Percentiles rank a stretch among this genome's conserved stretches.
Evolutionary conservation across 2,329 filamentous ascomycete genomes (phyloP).

Genomic region (Talaromyces piceae): DNA sequence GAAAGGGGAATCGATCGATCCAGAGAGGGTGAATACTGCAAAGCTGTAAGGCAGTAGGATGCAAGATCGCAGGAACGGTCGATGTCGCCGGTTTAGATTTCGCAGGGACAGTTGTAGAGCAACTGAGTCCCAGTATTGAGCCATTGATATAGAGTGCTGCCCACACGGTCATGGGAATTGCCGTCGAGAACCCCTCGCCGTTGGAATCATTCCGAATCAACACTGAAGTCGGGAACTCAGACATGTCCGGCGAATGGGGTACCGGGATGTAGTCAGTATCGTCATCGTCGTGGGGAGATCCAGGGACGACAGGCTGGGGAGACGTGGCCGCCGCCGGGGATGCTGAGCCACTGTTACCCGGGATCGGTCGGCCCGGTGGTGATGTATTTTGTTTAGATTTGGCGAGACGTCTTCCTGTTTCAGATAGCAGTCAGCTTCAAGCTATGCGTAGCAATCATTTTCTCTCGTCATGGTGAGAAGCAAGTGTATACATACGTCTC

Average conservation of each 20-base stretch:
- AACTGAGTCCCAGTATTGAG: slow-evolving; percentile 22
- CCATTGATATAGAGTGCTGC: slow-evolving; percentile 27
- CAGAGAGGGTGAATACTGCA: slow-evolving; percentile 25
- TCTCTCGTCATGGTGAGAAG: background rate
- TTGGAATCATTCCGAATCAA: slow-evolving; percentile 1
- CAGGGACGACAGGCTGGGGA: background rate
- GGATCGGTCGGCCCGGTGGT: background rate
- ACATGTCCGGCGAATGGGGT: background rate
- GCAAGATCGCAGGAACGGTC: slow-evolving; percentile 18
- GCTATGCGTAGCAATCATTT: background rate
- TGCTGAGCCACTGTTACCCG: background rate
- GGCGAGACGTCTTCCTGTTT: slow-evolving; percentile 6
- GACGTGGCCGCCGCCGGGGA: background rate
- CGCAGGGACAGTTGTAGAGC: slow-evolving; percentile 17
- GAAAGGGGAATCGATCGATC: slow-evolving; percentile 34
- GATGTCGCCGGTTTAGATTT: slow-evolving; percentile 18
- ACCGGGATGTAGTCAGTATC: background rate
- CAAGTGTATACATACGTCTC: slow-evolving; percentile 21
- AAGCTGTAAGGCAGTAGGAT: slow-evolving; percentile 27
- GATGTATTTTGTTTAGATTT: background rate
- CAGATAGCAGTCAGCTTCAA: background rate
- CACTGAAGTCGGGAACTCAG: background rate
- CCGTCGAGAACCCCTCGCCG: background rate
- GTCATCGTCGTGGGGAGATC: background rate
- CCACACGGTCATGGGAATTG: slow-evolving; percentile 17